Evolutionary conservation across 164 flowering plant species (phyloP).

Genomic region (Pachysandra terminalis): DNA sequence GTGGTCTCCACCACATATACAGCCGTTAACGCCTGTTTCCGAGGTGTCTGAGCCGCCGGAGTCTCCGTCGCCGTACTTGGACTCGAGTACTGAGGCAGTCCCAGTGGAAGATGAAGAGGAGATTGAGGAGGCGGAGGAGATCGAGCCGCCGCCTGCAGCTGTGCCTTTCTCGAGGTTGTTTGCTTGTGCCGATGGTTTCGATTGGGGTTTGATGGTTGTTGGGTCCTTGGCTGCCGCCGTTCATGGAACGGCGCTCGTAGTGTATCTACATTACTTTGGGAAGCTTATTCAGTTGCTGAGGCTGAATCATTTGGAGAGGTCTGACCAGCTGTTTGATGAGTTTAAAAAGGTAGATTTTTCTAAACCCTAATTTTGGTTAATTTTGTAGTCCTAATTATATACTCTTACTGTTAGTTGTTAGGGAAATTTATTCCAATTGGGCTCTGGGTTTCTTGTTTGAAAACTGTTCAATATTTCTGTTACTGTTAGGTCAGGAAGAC

Average conservation of each 20-base stretch:
- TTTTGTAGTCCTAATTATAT: too few relatives aligned
- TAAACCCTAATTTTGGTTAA: slow-evolving; percentile 5
- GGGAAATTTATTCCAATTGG: too few relatives aligned
- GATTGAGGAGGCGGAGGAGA: slow-evolving; percentile 66
- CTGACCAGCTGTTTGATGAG: slow-evolving; percentile 40
- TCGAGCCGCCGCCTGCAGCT: too few relatives aligned
- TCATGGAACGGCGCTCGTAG: slow-evolving; percentile 87
- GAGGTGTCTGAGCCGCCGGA: too few relatives aligned
- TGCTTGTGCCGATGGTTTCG: slow-evolving; percentile 85
- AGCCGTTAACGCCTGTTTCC: too few relatives aligned
- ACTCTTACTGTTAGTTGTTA: too few relatives aligned
- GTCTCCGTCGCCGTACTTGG: slow-evolving; percentile 93
- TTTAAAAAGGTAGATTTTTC: slow-evolving; percentile 51
- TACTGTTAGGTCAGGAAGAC: too few relatives aligned
- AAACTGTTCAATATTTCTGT: too few relatives aligned
- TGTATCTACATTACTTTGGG: slow-evolving; percentile 89
- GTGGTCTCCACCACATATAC: too few relatives aligned
- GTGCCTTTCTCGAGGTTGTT: slow-evolving; percentile 76
- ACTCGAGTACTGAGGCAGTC: too few relatives aligned
- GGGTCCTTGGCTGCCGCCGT: slow-evolving; percentile 97
- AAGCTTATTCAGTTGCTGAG: slow-evolving; percentile 63
- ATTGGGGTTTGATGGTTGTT: slow-evolving; percentile 82
- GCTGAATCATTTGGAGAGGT: not conserved
- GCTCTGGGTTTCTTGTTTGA: too few relatives aligned
- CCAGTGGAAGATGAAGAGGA: slow-evolving; percentile 62